Percentiles rank a stretch among this genome's conserved stretches.
phyloP scores from a whole-genome alignment of 2,329 filamentous ascomycete genomes.

The Blastomyces percursus region DNA sequence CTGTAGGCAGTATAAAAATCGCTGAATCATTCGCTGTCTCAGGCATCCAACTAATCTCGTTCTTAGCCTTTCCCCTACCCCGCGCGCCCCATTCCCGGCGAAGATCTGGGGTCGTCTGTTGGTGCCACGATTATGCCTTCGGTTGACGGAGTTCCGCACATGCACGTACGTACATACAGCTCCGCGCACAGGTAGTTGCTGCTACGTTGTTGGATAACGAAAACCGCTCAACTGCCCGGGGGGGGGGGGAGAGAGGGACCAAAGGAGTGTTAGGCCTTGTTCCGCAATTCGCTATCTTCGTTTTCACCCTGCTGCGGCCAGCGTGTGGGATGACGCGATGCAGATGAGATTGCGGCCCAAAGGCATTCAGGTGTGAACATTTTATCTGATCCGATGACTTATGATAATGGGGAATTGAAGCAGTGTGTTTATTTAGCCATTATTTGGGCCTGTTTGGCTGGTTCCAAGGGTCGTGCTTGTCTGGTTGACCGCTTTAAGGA shows the following conservation, averaged over 20 bases:
- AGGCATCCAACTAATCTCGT: background rate
- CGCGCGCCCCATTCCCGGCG: background rate
- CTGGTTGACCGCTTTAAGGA: background rate
- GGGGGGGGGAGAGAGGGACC: too few species aligned
- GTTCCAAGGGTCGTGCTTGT: background rate
- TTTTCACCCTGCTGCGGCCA: background rate
- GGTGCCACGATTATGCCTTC: conserved; percentile 1
- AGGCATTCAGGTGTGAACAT: background rate
- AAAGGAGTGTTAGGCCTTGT: background rate
- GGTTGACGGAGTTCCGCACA: background rate
- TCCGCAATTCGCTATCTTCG: background rate
- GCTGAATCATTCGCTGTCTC: conserved; percentile 27
- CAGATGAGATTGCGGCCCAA: conserved; percentile 1
- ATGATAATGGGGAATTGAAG: background rate
- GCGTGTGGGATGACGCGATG: background rate
- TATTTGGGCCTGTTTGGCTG: background rate
- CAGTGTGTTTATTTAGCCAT: too few species aligned
- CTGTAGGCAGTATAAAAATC: too few species aligned
- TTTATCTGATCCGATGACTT: background rate
- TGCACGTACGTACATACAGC: background rate
- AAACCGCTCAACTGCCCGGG: too few species aligned
- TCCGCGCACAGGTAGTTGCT: background rate
- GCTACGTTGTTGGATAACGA: background rate
- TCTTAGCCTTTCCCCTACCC: background rate
- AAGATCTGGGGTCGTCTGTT: background rate